These are phyloP conservation scores for Rhizophagus prolifer DNA, from an alignment of 192 early-diverging fungal genomes.

Conservation along the genomic window DNA sequence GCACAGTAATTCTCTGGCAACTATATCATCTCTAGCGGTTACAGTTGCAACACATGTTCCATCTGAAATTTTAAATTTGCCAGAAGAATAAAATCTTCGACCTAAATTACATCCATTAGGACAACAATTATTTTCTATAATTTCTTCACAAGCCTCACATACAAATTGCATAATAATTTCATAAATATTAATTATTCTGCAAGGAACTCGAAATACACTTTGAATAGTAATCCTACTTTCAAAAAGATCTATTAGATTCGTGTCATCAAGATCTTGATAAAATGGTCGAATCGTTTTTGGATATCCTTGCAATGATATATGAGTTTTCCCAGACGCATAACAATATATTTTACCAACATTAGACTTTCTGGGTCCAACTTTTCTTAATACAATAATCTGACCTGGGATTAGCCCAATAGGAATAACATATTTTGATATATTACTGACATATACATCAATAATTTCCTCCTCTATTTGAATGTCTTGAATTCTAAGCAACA, in stretches of 20 bases:
- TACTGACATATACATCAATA: neutral
- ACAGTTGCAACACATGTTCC: neutral
- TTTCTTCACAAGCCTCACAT: constrained; percentile 1
- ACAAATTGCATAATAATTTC: neutral
- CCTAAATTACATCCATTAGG: neutral
- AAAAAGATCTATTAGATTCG: neutral
- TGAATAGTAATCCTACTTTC: neutral
- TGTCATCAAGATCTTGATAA: neutral
- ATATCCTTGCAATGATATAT: neutral
- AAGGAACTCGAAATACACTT: neutral
- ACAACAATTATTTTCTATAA: neutral
- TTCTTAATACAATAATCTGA: neutral
- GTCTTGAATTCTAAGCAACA: constrained; percentile 4
- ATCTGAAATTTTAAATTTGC: neutral
- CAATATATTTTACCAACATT: neutral
- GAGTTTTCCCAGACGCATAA: neutral
- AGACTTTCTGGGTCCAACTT: neutral
- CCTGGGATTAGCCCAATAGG: neutral
- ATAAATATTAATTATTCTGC: neutral
- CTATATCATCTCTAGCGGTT: neutral
- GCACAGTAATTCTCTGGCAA: neutral
- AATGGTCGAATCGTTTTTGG: neutral
- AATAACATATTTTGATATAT: neutral
- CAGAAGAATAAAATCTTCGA: neutral
- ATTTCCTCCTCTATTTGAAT: neutral